Base-by-base conservation (phyloP, 768 basidiomycete species). In the Tephrocybe sp. region DNA sequence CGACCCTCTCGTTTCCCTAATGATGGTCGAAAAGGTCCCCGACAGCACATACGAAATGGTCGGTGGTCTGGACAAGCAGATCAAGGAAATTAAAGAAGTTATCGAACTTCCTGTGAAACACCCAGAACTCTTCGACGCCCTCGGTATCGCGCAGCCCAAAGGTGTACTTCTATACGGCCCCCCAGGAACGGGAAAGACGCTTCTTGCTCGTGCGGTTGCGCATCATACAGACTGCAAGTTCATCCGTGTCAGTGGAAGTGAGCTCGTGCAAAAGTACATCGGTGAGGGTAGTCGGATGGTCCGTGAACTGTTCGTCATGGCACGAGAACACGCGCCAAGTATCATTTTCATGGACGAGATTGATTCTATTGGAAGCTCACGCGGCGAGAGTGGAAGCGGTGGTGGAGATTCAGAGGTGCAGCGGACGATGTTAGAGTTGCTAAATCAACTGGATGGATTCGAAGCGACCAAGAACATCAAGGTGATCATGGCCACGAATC, bases 341-440 rank as follows among this genome's bases (percentile, higher is more conserved):
- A 97, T 98, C 71, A 97, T 98, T 65, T 97, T 98, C 76, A 97
- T 98, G 94, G 95, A 97, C 65, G 95, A 97, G 71, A 97, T 98
- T 56, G 95, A 98, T 70, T 93, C 91, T 16, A 98, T 98, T 62
- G 95, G 95, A 47, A 89, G 86, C 55, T 92, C 91, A 55, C 71
- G 94, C 64, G 92, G 94, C 10, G 91, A 94, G 64, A 85, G 94
- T 62, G 92, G 94, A 15, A 89, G 90, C 42, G 88, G 90, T 18
- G 85, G 85, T 34, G 90, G 91, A 1, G 91, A 94, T 60, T 89
- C 86, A 3, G 91, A 93, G 66, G 91, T 92, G 50, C 90, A 94
- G 72, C 72, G 91, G 47, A 94, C 91, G 49, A 92, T 93, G 91
- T 67, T 93, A 70, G 91, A 94, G 65, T 64, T 94, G 65, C 68